Percentiles rank a stretch among this genome's conserved stretches.
Conservation (phyloP, 768 basidiomycete genomes). For the Trametes sanguinea region DNA sequence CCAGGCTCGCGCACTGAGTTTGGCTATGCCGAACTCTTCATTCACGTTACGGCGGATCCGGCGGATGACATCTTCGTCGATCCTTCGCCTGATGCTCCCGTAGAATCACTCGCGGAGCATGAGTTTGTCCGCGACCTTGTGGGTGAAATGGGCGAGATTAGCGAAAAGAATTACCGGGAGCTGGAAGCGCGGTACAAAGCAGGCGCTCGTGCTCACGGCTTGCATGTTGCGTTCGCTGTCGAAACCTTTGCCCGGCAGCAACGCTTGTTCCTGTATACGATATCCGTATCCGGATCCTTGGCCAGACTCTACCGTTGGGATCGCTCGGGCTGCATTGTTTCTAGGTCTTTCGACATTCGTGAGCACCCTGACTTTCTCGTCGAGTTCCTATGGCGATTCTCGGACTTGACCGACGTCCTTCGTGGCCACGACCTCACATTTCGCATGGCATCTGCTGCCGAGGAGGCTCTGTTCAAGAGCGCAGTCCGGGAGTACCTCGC, state of each 20-base stretch:
- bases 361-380: conserved; percentile 25
- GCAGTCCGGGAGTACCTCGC: not conserved
- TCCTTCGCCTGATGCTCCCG: not conserved
- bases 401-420: conserved; percentile 10
- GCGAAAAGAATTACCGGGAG: too few relatives aligned
- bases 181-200: not conserved
- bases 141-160: too few relatives aligned
- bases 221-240: not conserved
- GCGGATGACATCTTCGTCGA: conserved; percentile 14
- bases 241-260: conserved; percentile 30
- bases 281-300: conserved; percentile 3
- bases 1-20: not conserved
- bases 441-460: not conserved
- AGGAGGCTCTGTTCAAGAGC: conserved; percentile 5
- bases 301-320: conserved; percentile 38
- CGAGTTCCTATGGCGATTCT: conserved; percentile 36
- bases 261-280: conserved; percentile 32
- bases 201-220: not conserved
- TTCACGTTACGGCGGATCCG: conserved; percentile 3
- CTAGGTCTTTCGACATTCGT: conserved; percentile 30
- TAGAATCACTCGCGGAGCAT: not conserved
- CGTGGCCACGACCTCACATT: conserved; percentile 32
- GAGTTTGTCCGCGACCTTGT: conserved; percentile 1
- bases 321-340: conserved; percentile 35
- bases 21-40: conserved; percentile 16